phyloP scores from a whole-genome alignment of 768 basidiomycete species.

The Suillus plorans region DNA sequence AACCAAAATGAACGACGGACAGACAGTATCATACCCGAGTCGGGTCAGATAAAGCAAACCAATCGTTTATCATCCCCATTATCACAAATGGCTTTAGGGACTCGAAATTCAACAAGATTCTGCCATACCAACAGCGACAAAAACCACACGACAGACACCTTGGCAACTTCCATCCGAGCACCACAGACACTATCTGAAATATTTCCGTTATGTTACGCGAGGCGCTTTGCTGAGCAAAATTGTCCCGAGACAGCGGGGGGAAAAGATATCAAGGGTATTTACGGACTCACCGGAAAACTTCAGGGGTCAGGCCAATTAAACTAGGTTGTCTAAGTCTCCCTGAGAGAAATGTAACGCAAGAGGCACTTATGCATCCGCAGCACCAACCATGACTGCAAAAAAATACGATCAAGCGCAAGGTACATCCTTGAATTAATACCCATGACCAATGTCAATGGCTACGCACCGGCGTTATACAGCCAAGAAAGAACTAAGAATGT shows the following conservation, averaged over 20 bases:
- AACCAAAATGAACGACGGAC: neutral
- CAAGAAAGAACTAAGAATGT: neutral
- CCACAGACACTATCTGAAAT: neutral
- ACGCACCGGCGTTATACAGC: neutral
- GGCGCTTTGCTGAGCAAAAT: neutral
- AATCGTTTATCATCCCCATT: neutral
- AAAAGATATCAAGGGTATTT: neutral
- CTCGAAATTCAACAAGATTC: neutral
- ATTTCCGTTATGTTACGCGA: neutral
- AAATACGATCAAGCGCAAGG: neutral
- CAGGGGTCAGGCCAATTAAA: neutral
- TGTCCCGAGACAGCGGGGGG: neutral
- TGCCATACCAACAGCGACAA: neutral
- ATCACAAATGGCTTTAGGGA: neutral
- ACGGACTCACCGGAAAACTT: neutral
- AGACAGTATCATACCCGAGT: neutral
- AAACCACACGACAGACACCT: neutral
- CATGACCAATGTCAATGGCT: neutral
- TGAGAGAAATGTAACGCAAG: neutral
- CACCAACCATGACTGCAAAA: neutral
- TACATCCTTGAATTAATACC: neutral
- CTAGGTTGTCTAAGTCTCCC: neutral
- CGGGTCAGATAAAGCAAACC: neutral
- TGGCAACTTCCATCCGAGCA: neutral
- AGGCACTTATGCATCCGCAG: neutral